Base-by-base conservation (phyloP, 2,329 filamentous ascomycete species). In the Xylariomycetidae sp. region DNA sequence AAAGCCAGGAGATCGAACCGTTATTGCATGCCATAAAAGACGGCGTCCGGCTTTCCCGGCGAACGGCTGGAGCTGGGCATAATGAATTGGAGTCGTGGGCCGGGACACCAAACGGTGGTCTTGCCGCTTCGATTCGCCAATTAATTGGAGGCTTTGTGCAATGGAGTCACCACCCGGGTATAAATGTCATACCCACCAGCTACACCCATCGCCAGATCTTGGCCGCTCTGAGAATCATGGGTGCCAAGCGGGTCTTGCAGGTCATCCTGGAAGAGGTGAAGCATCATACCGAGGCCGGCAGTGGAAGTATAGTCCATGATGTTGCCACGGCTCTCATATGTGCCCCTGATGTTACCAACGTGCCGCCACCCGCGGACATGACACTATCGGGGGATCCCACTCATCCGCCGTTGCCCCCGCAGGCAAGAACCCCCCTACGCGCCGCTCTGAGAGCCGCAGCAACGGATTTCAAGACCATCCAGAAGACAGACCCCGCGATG, bases 131-230 rank as follows among this genome's bases (percentile, higher is more conserved):
- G 0, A 53, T 89, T 22, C 74, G 77, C 26, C 70, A 76, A 34
- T 79, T 75, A 0, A 63, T 87, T 2, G 73, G 79, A 34, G 68
- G 66, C 1, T 70, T 89, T 4, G 68, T 81, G 2, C 69, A 78
- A 30, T 90, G 85, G 85, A 76, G 72, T 19, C 59, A 77, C 25
- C 70, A 79, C 31, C 70, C 74, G 0, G 63, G 62, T 4, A 57
- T 72, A 22, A 76, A 72, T 37, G 63, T 64, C 19, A 74, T 74
- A 62, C 75, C 76, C 2, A 69, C 83, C 0, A 69, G 72, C 9
- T 90, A 89, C 54, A 85, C 82, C 0, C 83, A 88, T 51, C 77
- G 81, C 4, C 80, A 85, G 43, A 63, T 88, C 3, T 69, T 85
- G 7, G 69, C 72, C 0, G 77, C 72, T 0, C 57, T 77, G 22